Conservation (phyloP, 768 basidiomycete species). For the Suillus subaureus region DNA sequence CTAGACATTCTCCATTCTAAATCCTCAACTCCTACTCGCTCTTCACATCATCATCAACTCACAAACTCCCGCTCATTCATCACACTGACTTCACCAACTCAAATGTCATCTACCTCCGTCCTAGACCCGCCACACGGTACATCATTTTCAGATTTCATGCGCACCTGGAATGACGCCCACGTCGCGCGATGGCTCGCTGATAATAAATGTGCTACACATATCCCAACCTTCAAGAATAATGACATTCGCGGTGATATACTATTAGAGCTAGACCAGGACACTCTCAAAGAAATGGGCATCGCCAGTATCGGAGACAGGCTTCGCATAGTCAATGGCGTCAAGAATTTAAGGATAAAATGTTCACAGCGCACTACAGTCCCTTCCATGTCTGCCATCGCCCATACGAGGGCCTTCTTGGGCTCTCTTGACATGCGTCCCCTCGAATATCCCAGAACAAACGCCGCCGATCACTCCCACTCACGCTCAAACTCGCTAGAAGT, state of each 20-base stretch:
- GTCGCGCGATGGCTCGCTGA: constrained; percentile 79
- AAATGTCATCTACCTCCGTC: constrained; percentile 34
- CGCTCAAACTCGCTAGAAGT: constrained; percentile 24
- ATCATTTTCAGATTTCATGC: constrained; percentile 63
- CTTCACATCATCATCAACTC: constrained; percentile 32
- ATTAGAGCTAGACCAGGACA: constrained; percentile 85
- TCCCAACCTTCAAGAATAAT: constrained; percentile 72
- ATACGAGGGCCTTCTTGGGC: neutral
- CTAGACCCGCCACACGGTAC: constrained; percentile 63
- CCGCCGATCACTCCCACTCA: constrained; percentile 18
- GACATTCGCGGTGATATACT: constrained; percentile 93
- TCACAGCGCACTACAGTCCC: constrained; percentile 21
- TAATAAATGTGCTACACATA: constrained; percentile 72
- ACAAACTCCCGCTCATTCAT: constrained; percentile 41
- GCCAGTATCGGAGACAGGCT: constrained; percentile 89
- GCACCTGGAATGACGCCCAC: constrained; percentile 71
- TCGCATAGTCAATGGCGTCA: constrained; percentile 84
- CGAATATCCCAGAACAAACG: constrained; percentile 15
- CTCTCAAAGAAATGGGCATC: constrained; percentile 90
- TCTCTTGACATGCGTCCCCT: constrained; percentile 8
- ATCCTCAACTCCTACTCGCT: constrained; percentile 33
- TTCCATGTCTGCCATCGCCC: neutral
- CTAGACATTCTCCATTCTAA: constrained; percentile 16
- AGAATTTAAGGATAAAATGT: constrained; percentile 67
- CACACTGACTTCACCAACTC: constrained; percentile 32